Evolutionary conservation across 1,139 yeast species (phyloP).

Genomic region (Candida sanyaensis): DNA sequence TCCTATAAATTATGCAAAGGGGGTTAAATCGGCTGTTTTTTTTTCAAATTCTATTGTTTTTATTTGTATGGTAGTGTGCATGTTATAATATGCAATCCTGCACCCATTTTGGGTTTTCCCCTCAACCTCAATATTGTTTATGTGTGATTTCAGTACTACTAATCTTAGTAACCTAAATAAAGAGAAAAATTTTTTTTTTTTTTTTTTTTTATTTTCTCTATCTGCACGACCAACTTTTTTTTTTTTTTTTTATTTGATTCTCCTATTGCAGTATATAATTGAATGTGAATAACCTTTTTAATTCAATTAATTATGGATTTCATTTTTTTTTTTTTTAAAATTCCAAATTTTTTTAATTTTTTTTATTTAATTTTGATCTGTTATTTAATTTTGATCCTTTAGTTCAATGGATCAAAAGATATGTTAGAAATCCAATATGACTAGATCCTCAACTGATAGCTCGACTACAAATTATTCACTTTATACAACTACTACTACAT

Average conservation of each 20-base stretch:
- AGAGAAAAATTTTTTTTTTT: too few relatives aligned
- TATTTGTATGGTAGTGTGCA: not conserved
- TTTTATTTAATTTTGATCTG: not conserved
- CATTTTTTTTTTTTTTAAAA: not conserved
- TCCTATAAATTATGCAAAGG: not conserved
- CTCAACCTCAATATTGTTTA: not conserved
- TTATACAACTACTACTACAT: constrained; percentile 1
- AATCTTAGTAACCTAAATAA: not conserved
- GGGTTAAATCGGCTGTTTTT: not conserved
- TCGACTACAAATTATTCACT: not conserved
- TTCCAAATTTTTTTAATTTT: not conserved
- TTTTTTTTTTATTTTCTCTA: not conserved
- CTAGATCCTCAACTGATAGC: constrained; percentile 3
- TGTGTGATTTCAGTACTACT: too few relatives aligned
- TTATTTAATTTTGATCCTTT: not conserved
- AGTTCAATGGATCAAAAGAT: not conserved
- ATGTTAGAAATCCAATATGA: not conserved
- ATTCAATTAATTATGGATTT: not conserved
- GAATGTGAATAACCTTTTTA: not conserved
- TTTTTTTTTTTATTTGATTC: not conserved
- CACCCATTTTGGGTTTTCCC: not conserved
- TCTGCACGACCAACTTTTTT: not conserved
- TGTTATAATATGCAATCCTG: constrained; percentile 1
- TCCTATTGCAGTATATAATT: not conserved
- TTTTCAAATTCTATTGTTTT: not conserved